phyloP scores from a whole-genome alignment of 257 asterid genomes.

The Solanum acaule region DNA sequence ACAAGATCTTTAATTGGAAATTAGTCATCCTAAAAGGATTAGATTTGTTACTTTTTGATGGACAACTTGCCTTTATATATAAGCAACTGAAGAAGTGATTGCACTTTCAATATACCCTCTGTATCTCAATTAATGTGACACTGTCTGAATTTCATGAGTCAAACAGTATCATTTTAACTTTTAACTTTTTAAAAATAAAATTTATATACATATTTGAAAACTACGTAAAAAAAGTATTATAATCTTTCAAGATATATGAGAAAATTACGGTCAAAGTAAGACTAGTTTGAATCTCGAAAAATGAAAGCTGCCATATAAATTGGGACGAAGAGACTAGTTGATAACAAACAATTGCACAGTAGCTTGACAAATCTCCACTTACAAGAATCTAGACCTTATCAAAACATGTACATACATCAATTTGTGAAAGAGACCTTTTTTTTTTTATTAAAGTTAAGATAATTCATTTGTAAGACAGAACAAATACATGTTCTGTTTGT shows the following conservation, averaged over 20 bases:
- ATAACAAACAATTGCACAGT: background rate
- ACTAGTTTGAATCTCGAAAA: background rate
- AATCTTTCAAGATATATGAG: background rate
- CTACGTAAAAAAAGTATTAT: too few relatives aligned
- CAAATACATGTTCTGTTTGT: background rate
- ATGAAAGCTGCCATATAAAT: background rate
- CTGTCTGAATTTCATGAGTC: too few relatives aligned
- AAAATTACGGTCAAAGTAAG: background rate
- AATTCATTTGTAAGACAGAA: background rate
- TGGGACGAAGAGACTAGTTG: background rate
- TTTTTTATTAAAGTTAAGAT: background rate
- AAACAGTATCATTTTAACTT: too few relatives aligned
- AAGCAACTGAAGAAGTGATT: background rate
- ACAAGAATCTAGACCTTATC: background rate
- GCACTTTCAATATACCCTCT: background rate
- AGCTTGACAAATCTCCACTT: background rate
- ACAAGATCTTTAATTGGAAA: background rate
- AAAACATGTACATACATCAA: background rate
- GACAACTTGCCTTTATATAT: background rate
- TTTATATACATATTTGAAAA: too few relatives aligned
- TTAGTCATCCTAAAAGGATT: background rate
- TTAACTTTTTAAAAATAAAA: too few relatives aligned
- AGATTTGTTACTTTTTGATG: background rate
- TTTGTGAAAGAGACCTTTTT: background rate
- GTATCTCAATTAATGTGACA: fast-evolving